phyloP scores from a whole-genome alignment of 2,329 filamentous ascomycete genomes.

The Akanthomyces uredinophilus region DNA sequence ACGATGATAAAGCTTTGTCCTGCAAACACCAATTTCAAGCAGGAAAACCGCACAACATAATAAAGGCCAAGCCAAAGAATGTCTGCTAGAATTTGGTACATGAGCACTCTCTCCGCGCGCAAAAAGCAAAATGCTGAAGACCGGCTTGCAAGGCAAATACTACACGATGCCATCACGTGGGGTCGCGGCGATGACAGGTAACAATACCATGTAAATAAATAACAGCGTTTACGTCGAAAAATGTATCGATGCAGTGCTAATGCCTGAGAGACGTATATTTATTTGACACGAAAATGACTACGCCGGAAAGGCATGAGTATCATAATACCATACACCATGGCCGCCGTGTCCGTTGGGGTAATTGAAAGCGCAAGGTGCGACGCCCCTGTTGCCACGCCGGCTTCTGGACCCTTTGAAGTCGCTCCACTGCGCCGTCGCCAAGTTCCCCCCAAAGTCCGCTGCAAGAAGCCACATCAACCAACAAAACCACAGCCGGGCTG shows the following conservation, averaged over 20 bases:
- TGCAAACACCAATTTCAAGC: too few species aligned
- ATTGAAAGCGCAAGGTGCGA: neutral
- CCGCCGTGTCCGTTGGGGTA: neutral
- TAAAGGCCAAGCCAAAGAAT: too few species aligned
- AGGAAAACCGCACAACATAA: too few species aligned
- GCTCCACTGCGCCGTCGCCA: slow-evolving; percentile 7
- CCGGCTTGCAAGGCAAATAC: neutral
- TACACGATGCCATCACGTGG: slow-evolving; percentile 1
- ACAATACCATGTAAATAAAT: neutral
- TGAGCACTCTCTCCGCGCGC: too few species aligned
- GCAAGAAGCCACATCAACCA: slow-evolving; percentile 15
- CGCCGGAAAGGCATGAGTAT: neutral
- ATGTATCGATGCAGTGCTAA: neutral
- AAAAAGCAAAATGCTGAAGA: neutral
- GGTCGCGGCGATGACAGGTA: neutral
- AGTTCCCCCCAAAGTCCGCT: slow-evolving; percentile 11
- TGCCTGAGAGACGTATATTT: neutral
- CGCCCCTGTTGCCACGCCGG: slow-evolving; percentile 13
- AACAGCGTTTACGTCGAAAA: neutral
- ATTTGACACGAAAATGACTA: neutral
- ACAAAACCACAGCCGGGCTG: slow-evolving; percentile 6
- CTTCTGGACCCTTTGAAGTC: slow-evolving; percentile 10
- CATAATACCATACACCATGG: neutral
- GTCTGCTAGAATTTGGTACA: too few species aligned
- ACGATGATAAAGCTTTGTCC: too few species aligned